Conservation (phyloP, 495 filamentous ascomycete species). For the Penicillium ucsense region DNA sequence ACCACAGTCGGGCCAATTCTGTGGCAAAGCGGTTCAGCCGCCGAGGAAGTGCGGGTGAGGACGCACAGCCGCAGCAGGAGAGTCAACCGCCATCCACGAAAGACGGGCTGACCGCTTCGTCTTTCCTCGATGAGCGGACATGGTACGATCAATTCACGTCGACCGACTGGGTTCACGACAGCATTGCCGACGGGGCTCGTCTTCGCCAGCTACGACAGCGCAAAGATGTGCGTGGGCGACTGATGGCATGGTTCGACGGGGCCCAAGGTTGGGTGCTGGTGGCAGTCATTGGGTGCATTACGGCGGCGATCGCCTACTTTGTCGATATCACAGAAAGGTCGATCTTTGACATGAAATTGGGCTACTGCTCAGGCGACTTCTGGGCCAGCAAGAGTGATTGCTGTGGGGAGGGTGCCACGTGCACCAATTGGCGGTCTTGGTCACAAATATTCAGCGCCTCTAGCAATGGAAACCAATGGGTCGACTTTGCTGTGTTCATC, state of each 20-base stretch:
- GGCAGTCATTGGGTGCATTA: conserved; percentile 80
- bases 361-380: conserved; percentile 69
- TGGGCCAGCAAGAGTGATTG: conserved; percentile 66
- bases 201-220: conserved; percentile 71
- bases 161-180: conserved; percentile 97
- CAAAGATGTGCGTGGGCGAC: conserved; percentile 73
- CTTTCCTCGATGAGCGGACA: conserved; percentile 71
- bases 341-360: conserved; percentile 84
- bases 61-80: conserved; percentile 15
- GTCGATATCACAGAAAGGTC: conserved; percentile 78
- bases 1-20: conserved; percentile 60
- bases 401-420: conserved; percentile 55
- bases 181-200: conserved; percentile 86
- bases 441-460: conserved; percentile 51
- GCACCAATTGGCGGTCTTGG: conserved; percentile 70
- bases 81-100: conserved; percentile 48
- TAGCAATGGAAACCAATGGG: conserved; percentile 45
- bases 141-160: conserved; percentile 99
- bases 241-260: conserved; percentile 71
- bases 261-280: conserved; percentile 93
- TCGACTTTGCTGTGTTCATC: conserved; percentile 71
- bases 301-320: conserved; percentile 76
- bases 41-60: conserved; percentile 33
- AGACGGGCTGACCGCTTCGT: conserved; percentile 36
- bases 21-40: conserved; percentile 44